A percentile compares a stretch with the other conserved stretches of the same genome.
Evolutionary conservation across 345 rosid species (phyloP).

Genomic region (Gossypium arboreum): DNA sequence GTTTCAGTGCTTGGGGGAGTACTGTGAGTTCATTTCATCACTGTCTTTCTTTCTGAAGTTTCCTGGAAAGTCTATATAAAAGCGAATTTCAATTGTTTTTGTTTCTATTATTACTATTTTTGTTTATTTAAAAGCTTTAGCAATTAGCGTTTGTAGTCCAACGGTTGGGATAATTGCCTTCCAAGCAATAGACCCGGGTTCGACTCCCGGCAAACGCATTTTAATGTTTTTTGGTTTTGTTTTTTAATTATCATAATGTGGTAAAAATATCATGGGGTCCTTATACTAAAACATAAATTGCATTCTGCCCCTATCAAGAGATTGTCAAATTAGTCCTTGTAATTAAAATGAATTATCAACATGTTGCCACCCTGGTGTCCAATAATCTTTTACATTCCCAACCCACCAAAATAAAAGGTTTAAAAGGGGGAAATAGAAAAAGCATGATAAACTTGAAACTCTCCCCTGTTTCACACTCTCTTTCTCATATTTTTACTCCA

Average conservation of each 20-base stretch:
- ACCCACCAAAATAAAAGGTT: background rate
- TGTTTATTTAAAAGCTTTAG: fast-evolving
- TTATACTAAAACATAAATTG: too few species aligned
- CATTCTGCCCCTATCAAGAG: too few species aligned
- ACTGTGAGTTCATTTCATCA: background rate
- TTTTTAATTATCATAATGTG: too few species aligned
- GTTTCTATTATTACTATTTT: too few species aligned
- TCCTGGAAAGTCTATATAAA: background rate
- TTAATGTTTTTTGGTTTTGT: too few species aligned
- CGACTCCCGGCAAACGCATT: conserved; percentile 73
- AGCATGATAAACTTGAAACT: background rate
- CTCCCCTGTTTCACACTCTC: background rate
- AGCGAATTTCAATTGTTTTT: background rate
- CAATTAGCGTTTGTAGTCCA: conserved; percentile 69
- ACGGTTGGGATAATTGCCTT: conserved; percentile 98
- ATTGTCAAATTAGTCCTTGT: too few species aligned
- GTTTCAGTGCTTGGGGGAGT: background rate
- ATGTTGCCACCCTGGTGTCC: conserved; percentile 13
- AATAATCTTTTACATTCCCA: conserved; percentile 26
- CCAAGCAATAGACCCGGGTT: conserved; percentile 68
- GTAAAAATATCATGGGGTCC: too few species aligned
- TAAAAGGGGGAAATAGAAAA: background rate
- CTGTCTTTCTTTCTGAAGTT: background rate
- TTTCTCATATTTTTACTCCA: conserved; percentile 9
- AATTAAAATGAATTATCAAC: too few species aligned